Base-by-base conservation (phyloP, 2,329 filamentous ascomycete genomes). In the Huntiella abstrusa region DNA sequence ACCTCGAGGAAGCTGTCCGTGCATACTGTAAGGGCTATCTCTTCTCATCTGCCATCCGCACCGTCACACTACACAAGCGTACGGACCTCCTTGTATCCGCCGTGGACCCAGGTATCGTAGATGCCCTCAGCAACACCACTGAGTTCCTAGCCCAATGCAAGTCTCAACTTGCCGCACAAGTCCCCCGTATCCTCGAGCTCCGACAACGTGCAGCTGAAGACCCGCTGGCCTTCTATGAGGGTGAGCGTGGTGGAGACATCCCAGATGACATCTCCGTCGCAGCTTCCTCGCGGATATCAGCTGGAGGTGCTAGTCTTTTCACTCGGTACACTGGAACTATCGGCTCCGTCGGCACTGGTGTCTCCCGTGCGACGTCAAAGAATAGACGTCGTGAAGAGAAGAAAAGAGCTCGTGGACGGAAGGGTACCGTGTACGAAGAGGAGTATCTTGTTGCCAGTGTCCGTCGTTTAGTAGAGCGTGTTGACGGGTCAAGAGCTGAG, bases 351-450 rank as follows among this genome's bases (percentile, higher is more conserved):
- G 80, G 77, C 15, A 87, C 81, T 10, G 75, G 77, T 28, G 77
- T 81, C 2, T 83, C 77, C 43, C 73, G 86, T 10, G 81, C 81
- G 49, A 94, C 85, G 36, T 82, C 76, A 57, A 93, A 91, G 68
- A 95, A 93, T 58, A 77, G 86, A 45, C 71, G 80, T 17, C 72
- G 86, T 15, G 91, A 98, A 62, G 91, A 98, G 67, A 77, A 93
- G 60, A 98, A 98, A 71, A 77, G 88, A 12, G 91, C 91, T 0
- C 70, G 85, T 5, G 91, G 91, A 17, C 88, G 94, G 60, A 96
- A 96, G 67, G 91, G 91, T 8, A 94, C 84, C 12, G 83, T 98
- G 4, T 98, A 98, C 60, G 91, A 98, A 61, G 88, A 96, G 58
- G 91, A 96, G 61, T 98, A 98, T 60, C 73, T 98, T 4, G 79